Conservation (phyloP, 345 rosid species). For the Aethionema arabicum region DNA sequence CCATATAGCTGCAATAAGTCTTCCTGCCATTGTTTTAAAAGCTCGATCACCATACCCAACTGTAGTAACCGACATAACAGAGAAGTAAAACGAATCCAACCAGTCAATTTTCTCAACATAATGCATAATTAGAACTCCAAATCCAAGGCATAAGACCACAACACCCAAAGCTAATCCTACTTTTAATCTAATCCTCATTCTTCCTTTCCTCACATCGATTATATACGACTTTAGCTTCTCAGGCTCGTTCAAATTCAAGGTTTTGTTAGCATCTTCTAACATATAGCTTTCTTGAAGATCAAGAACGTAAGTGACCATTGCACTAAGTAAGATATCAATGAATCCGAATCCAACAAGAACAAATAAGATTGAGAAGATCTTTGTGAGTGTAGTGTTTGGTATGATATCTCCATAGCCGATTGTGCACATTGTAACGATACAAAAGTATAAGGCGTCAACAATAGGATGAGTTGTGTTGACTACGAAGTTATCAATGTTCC, state of each 20-base stretch:
- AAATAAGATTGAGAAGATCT: constrained; percentile 77
- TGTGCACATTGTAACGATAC: constrained; percentile 93
- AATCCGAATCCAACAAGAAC: constrained; percentile 89
- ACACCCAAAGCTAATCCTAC: constrained; percentile 88
- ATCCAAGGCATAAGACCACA: constrained; percentile 77
- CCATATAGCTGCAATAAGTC: constrained; percentile 82
- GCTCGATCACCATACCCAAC: constrained; percentile 92
- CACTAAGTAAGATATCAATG: constrained; percentile 66
- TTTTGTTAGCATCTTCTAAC: constrained; percentile 45
- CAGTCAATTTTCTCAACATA: constrained; percentile 68
- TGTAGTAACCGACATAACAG: constrained; percentile 94
- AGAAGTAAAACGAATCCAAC: constrained; percentile 86
- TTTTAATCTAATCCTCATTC: constrained; percentile 95
- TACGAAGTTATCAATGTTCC: constrained; percentile 49
- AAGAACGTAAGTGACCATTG: constrained; percentile 83
- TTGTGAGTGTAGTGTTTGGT: constrained; percentile 56
- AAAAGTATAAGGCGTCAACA: constrained; percentile 88
- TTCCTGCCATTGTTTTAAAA: constrained; percentile 60
- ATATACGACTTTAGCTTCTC: constrained; percentile 53
- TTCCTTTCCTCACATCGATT: constrained; percentile 84
- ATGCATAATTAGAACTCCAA: constrained; percentile 80
- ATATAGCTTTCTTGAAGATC: constrained; percentile 85
- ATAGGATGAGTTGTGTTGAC: constrained; percentile 72
- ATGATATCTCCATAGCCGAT: constrained; percentile 94
- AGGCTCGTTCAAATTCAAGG: constrained; percentile 34